Base-by-base conservation (phyloP, 106 monocot genomes). In the Acorus gramineus region DNA sequence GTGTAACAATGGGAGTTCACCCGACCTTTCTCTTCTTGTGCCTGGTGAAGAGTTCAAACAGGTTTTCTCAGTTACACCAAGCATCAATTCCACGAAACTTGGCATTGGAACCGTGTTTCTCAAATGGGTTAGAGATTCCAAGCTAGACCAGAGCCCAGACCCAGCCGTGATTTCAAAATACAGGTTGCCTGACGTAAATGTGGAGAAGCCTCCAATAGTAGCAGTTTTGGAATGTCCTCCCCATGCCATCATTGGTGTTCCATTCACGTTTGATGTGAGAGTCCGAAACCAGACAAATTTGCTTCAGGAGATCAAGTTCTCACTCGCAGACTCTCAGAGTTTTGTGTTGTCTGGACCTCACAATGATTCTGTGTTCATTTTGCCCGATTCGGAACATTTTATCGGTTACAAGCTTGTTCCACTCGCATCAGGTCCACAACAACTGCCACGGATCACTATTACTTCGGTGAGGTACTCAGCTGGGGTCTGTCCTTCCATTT, bases 331-430 rank as follows among this genome's bases (percentile, higher is more conserved):
- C 62, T 92, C 83, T 43, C 92, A 92, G 61, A 81, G 80, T 53
- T 99, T 99, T 55, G 88, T 99, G n/a, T 92, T 92, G 42, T 73
- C 75, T 50, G 98, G 98, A 42, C 82, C 83, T 44, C 92, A 99
- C 57, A 79, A 68, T 69, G 74, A 77, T 69, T 44, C 76, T 9
- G 62, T 61, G 14, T 89, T 56, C 14, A 71, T 99, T 68, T 65
- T 99, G 42, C 98, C 98, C 8, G 81, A 80, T 56, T 74, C 85
- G 0, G 98, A 92, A 69, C 82, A 78, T 49, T 44, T 78, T 6
- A 73, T 91, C 51, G 76, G 73, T 50, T 89, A 82, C 67, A 89
- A 81, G 73, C 75, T 92, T 71, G 81, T 99, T n/a, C 77, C 92
- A 12, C 67, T 99, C 66, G 61, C 55, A 62, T 85, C 88, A 44